Conservation (phyloP, 2,329 filamentous ascomycete species). For the Trichoderma polysporum region DNA sequence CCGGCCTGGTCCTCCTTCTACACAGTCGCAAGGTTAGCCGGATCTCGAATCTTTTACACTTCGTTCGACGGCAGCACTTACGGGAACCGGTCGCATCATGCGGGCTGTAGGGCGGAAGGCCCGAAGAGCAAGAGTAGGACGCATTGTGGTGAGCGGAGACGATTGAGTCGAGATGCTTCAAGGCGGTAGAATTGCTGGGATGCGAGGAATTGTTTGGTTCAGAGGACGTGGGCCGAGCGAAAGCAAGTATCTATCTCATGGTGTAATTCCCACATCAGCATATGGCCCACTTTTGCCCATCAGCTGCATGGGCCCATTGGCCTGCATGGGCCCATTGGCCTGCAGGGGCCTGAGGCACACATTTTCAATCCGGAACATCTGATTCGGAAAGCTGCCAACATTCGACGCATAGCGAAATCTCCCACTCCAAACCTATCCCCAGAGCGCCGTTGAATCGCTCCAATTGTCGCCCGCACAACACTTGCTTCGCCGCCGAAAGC, state of each 20-base stretch:
- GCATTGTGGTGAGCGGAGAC: constrained; percentile 54
- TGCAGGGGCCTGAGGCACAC: constrained; percentile 42
- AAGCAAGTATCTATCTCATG: constrained; percentile 33
- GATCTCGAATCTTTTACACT: constrained; percentile 22
- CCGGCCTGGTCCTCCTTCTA: constrained; percentile 67
- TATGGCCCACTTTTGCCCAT: constrained; percentile 27
- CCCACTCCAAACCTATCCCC: constrained; percentile 30
- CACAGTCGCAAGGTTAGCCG: constrained; percentile 31
- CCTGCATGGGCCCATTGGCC: constrained; percentile 37
- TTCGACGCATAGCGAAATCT: constrained; percentile 37
- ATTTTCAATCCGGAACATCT: constrained; percentile 40
- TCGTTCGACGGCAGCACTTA: constrained; percentile 42
- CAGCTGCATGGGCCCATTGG: constrained; percentile 36
- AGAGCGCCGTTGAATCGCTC: constrained; percentile 28
- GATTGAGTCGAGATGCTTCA: constrained; percentile 30
- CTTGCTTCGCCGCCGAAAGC: constrained; percentile 36
- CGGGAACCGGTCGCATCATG: constrained; percentile 71
- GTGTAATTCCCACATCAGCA: constrained; percentile 32
- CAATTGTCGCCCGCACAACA: constrained; percentile 20
- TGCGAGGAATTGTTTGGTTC: constrained; percentile 33
- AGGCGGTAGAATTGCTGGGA: constrained; percentile 23
- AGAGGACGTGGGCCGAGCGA: constrained; percentile 29
- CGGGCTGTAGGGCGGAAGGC: constrained; percentile 66
- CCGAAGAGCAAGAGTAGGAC: constrained; percentile 62
- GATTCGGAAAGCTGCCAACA: constrained; percentile 40